Evolutionary conservation across 768 basidiomycete genomes (phyloP), one percentile per base, ranked within the genome.

Genomic region (Lactarius tabidus): DNA sequence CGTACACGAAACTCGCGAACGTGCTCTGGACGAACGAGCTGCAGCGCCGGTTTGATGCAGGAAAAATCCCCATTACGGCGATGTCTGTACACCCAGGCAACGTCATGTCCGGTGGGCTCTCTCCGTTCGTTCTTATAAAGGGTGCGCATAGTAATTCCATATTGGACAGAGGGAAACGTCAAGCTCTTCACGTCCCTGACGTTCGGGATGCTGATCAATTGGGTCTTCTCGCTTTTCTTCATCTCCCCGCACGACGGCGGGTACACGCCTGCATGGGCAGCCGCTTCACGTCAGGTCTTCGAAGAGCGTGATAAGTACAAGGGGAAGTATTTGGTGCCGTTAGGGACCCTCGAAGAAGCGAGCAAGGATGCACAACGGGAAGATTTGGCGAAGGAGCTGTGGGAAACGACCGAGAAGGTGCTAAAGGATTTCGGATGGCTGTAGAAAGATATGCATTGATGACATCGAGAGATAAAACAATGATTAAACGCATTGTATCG

Each of bases 1-100:
- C 71, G 0, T 71, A 78, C 39, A 76, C 82, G 55, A 87, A 88
- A 70, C 72, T 86, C n/a, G 78, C 81, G 20, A 78, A 77, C 57
- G 72, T 82, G 35, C 75, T 87, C 20, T 85, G 79, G 65, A 80
- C 79, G 1, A 79, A 76, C 33, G 77, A 81, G 66, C 73, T 88
- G 20, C 84, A 87, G 63, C 75, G 75, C 38, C 79, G 71, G 26
- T 73, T 87, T 33, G 77, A 80, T 52, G 71, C 69, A 0, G 71
- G 73, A 41, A 73, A 71, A 18, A 69, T 75, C 0, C 74, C 67
- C 75, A 79, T 81, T 75, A 82, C 69, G 3, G 75, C 71, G 29
- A 73, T 82, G 20, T 66, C 79, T 0, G 56, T 82, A 1, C 77
- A 82, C 66, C 82, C 82, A 0, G 82, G 82, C 2, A 61, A 67